Conservation (phyloP, 2,329 filamentous ascomycete genomes). For the Pseudogymnoascus sp. region DNA sequence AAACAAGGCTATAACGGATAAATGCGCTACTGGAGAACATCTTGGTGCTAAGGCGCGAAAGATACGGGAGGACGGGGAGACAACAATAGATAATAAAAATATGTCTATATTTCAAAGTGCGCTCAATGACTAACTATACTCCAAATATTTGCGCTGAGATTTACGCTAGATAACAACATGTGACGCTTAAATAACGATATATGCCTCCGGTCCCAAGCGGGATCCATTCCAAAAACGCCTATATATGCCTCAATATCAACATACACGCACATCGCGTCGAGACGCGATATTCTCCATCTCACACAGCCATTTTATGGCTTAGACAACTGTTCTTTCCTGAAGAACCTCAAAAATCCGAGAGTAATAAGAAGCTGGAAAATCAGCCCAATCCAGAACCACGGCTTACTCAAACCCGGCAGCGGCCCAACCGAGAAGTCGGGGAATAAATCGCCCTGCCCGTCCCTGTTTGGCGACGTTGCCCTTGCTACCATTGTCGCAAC, state of each 20-base stretch:
- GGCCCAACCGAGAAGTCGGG: constrained; percentile 48
- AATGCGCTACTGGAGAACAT: background rate
- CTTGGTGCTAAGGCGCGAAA: background rate
- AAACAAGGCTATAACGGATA: background rate
- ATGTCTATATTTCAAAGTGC: background rate
- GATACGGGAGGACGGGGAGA: too few species aligned
- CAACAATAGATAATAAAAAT: background rate
- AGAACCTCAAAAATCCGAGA: constrained; percentile 47
- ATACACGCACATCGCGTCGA: background rate
- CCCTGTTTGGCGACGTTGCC: constrained; percentile 50
- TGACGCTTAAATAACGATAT: constrained; percentile 1
- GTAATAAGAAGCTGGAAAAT: constrained; percentile 49
- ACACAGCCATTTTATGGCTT: constrained; percentile 35
- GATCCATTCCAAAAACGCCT: background rate
- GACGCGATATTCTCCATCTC: background rate
- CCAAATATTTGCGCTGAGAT: background rate
- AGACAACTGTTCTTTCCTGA: constrained; percentile 48
- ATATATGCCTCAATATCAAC: background rate
- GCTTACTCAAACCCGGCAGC: constrained; percentile 37
- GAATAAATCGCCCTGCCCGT: constrained; percentile 53
- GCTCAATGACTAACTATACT: background rate
- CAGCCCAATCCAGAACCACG: constrained; percentile 55
- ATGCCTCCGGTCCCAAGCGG: background rate
- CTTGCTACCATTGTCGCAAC: constrained; percentile 53
- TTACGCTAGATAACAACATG: background rate